Evolutionary conservation across 139 green algal genomes (phyloP).

Genomic region (Tetradesmus lagerheimii): DNA sequence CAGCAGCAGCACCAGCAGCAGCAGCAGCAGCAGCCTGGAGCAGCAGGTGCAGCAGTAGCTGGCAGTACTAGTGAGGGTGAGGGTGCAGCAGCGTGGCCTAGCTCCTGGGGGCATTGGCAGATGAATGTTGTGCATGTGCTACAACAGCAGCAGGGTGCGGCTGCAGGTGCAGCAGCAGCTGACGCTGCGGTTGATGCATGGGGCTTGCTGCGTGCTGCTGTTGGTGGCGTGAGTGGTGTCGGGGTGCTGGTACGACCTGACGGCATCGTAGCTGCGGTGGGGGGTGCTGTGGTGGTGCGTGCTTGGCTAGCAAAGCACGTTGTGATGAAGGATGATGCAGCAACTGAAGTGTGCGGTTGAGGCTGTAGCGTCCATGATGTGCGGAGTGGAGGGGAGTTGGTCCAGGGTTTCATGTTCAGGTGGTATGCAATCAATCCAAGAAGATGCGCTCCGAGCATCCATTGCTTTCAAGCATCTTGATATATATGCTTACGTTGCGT

Average conservation of each 20-base stretch:
- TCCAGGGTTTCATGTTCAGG: too few relatives aligned
- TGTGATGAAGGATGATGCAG: neutral
- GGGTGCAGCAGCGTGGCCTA: neutral
- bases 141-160: neutral
- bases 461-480: too few relatives aligned
- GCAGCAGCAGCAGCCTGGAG: neutral
- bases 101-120: neutral
- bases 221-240: neutral
- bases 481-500: too few relatives aligned
- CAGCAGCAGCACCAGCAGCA: neutral
- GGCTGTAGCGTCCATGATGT: too few relatives aligned
- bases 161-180: neutral
- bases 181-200: neutral
- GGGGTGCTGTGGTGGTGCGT: neutral
- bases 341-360: neutral
- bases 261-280: conserved; percentile 18
- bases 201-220: conserved; percentile 15
- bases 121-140: neutral
- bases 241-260: conserved; percentile 35
- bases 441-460: too few relatives aligned
- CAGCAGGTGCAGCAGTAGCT: neutral
- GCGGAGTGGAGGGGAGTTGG: too few relatives aligned
- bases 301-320: conserved; percentile 4
- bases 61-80: neutral
- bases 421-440: too few relatives aligned